Evolutionary conservation across 2,329 filamentous ascomycete genomes (phyloP).

Genomic region (Aspergillus amoenus): DNA sequence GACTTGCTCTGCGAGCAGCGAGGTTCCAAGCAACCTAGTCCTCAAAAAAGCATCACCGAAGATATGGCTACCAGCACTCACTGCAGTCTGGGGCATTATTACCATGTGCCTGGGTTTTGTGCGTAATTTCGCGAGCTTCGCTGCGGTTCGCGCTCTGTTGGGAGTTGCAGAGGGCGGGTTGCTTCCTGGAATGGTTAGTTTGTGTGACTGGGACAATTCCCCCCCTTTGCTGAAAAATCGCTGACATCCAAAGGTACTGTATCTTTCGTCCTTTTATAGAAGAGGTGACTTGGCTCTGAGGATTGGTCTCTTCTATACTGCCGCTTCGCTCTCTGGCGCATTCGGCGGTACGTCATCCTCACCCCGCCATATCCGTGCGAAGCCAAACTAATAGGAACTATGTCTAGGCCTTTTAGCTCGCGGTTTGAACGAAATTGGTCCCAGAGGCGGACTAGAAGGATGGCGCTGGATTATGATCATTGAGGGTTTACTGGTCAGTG

Average conservation of each 20-base stretch:
- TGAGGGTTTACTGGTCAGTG: constrained; percentile 48
- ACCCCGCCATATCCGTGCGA: background rate
- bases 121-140: constrained; percentile 52
- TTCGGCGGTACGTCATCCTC: constrained; percentile 52
- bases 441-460: constrained; percentile 52
- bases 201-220: background rate
- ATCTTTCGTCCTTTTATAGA: constrained; percentile 63
- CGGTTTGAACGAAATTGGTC: constrained; percentile 60
- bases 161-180: constrained; percentile 65
- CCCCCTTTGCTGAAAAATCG: background rate
- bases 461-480: constrained; percentile 66
- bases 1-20: constrained; percentile 38
- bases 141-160: constrained; percentile 60
- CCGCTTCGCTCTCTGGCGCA: constrained; percentile 63
- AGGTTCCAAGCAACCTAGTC: constrained; percentile 64
- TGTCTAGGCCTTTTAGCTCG: constrained; percentile 55
- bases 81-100: constrained; percentile 58
- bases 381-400: background rate
- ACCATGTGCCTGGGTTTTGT: constrained; percentile 46
- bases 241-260: constrained; percentile 52
- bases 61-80: constrained; percentile 60
- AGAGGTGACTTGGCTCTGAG: constrained; percentile 60
- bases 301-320: constrained; percentile 68
- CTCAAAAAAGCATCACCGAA: constrained; percentile 61
- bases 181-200: constrained; percentile 61